Evolutionary conservation across 805 yeast genomes (phyloP).

Genomic region (Kodamaea kaohsiungensis): DNA sequence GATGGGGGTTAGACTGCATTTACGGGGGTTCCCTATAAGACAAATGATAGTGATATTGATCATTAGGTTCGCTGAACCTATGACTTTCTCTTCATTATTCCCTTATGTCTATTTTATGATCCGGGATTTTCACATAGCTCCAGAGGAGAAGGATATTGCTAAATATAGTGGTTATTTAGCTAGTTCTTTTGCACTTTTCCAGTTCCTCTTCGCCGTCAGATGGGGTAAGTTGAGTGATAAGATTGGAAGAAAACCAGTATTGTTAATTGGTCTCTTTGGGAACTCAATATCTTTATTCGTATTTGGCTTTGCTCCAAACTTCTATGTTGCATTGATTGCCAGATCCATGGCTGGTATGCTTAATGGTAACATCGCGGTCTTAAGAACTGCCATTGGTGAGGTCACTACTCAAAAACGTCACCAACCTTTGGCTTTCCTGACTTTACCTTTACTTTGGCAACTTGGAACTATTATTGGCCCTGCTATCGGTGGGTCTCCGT

Average conservation of each 20-base stretch:
- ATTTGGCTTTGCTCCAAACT: slow-evolving; percentile 58
- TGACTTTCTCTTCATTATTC: slow-evolving; percentile 62
- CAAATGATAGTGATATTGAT: slow-evolving; percentile 43
- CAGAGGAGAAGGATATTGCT: slow-evolving; percentile 52
- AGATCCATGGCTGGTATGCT: slow-evolving; percentile 56
- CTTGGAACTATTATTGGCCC: slow-evolving; percentile 65
- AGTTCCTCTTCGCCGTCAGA: slow-evolving; percentile 55
- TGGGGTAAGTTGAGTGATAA: slow-evolving; percentile 61
- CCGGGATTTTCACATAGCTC: slow-evolving; percentile 50
- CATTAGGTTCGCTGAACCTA: slow-evolving; percentile 60
- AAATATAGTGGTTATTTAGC: slow-evolving; percentile 63
- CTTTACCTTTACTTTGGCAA: slow-evolving; percentile 62
- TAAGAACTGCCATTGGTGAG: slow-evolving; percentile 64
- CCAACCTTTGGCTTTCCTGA: slow-evolving; percentile 63
- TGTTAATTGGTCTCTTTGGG: slow-evolving; percentile 54
- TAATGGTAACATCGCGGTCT: slow-evolving; percentile 65
- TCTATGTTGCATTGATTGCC: slow-evolving; percentile 53
- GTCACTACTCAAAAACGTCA: slow-evolving; percentile 55
- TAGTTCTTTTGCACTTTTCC: slow-evolving; percentile 60
- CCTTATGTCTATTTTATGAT: slow-evolving; percentile 69
- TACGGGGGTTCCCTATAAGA: slow-evolving; percentile 52
- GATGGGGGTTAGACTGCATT: slow-evolving; percentile 4
- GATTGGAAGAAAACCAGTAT: slow-evolving; percentile 57
- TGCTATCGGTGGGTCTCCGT: slow-evolving; percentile 52
- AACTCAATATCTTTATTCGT: slow-evolving; percentile 46